Conservation (phyloP, 768 basidiomycete genomes). For the Scleroderma bovista region DNA sequence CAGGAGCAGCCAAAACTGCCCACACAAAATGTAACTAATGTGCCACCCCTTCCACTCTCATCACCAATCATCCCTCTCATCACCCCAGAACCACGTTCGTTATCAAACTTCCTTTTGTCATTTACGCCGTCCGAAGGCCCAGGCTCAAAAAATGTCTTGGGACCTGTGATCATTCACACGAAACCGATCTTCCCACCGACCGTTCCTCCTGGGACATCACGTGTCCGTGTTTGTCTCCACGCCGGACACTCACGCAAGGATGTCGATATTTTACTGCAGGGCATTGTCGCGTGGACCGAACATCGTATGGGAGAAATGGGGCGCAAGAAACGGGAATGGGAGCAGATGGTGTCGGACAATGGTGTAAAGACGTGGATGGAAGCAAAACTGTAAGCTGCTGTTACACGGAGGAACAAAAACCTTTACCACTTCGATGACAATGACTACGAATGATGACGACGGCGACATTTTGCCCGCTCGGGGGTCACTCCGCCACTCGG, state of each 20-base stretch:
- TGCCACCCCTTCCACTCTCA: conserved; percentile 17
- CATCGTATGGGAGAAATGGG: conserved; percentile 7
- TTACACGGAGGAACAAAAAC: too few species aligned
- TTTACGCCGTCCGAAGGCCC: conserved; percentile 3
- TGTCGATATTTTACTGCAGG: conserved; percentile 50
- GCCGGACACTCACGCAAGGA: conserved; percentile 65
- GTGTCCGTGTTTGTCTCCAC: conserved; percentile 86
- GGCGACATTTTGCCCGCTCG: too few species aligned
- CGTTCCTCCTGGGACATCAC: conserved; percentile 79
- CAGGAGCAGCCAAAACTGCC: not conserved
- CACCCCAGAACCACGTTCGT: conserved; percentile 67
- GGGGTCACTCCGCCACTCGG: too few species aligned
- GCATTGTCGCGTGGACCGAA: conserved; percentile 38
- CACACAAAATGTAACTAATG: not conserved
- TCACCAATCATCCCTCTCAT: conserved; percentile 86
- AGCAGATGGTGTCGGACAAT: conserved; percentile 5
- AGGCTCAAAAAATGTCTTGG: not conserved
- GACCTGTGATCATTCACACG: conserved; percentile 49
- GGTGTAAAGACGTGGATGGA: conserved; percentile 26
- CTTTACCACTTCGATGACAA: too few species aligned
- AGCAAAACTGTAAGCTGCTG: conserved; percentile 17
- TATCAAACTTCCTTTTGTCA: conserved; percentile 57
- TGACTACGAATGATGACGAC: too few species aligned
- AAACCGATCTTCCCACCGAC: conserved; percentile 84
- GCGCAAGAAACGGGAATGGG: conserved; percentile 6